Evolutionary conservation across 2,329 filamentous ascomycete species (phyloP), one percentile per base, ranked within the genome.

Genomic region (Colletotrichum sp.): DNA sequence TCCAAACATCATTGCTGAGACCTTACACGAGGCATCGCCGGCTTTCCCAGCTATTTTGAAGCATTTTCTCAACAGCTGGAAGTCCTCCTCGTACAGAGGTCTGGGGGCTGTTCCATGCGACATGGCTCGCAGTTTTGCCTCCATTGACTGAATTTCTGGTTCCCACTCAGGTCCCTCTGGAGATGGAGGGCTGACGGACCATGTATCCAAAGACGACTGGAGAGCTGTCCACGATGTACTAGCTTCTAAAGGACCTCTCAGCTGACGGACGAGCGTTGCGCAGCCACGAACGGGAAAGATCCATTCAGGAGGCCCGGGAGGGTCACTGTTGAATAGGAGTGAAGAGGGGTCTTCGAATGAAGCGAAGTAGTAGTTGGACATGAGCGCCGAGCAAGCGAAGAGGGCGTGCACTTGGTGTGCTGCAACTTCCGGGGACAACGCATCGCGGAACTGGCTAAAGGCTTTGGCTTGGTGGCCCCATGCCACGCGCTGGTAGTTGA

Each of bases 51-150:
- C 30, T 24, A 64, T 64, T 14, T 21, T 24, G 21, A 64, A 64
- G 36, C n/a, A 64, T 7, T 34, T 26, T n/a, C 24, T 32, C 9
- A 64, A n/a, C n/a, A 64, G 21, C 16, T 39, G 28, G 34, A 43
- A 43, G 13, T 64, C 61, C 8, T 64, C 61, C 13, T 64, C 34
- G 13, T 64, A 64, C 21, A 43, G 2, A 34, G 34, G 16, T 26
- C 4, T 12, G 0, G 4, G 2, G 2, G 2, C 21, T 39, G 6
- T 14, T 9, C 30, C n/a, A 16, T 14, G 3, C n/a, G 61, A 32
- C 13, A 64, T 1, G 0, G 0, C 32, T 24, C 0, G 2, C 2
- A 43, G 6, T 24, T 14, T 43, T 12, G 18, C n/a, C n/a, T 39
- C 28, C 21, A 43, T 21, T 3, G 21, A 43, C 21, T 64, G 34